These are phyloP conservation scores for Candida sp. DNA, from an alignment of 1,139 yeast genomes.

Conservation along the genomic window DNA sequence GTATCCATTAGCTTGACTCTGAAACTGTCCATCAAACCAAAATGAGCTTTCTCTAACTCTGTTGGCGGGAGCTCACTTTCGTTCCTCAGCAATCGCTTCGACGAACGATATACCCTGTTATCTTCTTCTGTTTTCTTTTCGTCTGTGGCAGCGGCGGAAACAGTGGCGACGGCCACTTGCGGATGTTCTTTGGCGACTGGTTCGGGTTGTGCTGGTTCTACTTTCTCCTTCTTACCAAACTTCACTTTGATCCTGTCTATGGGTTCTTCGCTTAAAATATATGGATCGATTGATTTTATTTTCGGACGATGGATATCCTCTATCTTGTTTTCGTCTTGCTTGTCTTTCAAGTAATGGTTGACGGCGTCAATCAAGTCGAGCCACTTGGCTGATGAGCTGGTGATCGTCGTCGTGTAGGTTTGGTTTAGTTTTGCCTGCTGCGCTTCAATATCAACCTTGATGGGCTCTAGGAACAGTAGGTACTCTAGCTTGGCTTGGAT, in stretches of 20 bases:
- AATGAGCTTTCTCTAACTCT: constrained; percentile 22
- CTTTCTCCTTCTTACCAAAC: constrained; percentile 5
- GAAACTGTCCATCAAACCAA: constrained; percentile 23
- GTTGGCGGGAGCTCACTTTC: constrained; percentile 23
- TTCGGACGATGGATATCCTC: constrained; percentile 40
- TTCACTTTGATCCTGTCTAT: constrained; percentile 43
- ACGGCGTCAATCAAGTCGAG: constrained; percentile 32
- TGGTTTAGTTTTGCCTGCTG: constrained; percentile 18
- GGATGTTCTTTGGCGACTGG: constrained; percentile 3
- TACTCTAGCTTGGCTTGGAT: not conserved
- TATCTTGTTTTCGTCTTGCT: constrained; percentile 33
- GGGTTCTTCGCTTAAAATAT: constrained; percentile 50
- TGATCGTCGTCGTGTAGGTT: constrained; percentile 16
- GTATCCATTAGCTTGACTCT: constrained; percentile 3
- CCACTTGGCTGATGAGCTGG: constrained; percentile 15
- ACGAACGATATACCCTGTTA: constrained; percentile 33
- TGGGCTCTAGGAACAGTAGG: constrained; percentile 29
- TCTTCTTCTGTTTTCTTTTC: constrained; percentile 22
- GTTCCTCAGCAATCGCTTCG: constrained; percentile 39
- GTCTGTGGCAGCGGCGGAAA: not conserved
- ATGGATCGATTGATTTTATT: constrained; percentile 49
- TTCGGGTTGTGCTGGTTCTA: not conserved
- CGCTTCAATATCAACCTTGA: constrained; percentile 30
- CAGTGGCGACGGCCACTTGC: not conserved
- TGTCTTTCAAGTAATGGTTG: constrained; percentile 29